Conservation (phyloP, 2,329 filamentous ascomycete genomes). For the Aspergillus sp. region DNA sequence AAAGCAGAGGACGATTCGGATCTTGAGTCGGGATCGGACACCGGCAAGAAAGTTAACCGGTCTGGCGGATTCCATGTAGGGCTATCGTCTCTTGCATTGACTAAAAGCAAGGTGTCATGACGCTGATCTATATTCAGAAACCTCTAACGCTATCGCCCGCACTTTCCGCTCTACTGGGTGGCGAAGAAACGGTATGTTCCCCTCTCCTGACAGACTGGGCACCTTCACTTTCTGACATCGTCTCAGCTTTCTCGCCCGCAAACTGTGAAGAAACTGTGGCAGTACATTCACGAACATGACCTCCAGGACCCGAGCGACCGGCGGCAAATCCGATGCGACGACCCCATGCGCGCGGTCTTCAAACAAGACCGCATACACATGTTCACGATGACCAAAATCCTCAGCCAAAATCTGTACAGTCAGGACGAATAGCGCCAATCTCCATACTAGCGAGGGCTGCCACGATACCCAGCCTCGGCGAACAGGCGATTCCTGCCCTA, state of each 20-base stretch:
- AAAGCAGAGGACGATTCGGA: constrained; percentile 80
- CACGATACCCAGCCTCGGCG: constrained; percentile 8
- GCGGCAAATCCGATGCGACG: constrained; percentile 90
- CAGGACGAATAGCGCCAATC: constrained; percentile 62
- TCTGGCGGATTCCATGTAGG: constrained; percentile 85
- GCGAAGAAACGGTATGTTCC: constrained; percentile 43
- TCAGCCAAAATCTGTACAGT: constrained; percentile 85
- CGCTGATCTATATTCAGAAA: constrained; percentile 35
- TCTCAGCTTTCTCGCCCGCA: constrained; percentile 83
- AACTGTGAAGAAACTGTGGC: constrained; percentile 95
- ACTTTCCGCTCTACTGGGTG: constrained; percentile 45
- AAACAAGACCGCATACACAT: constrained; percentile 90
- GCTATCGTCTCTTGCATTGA: background rate
- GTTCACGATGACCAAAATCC: constrained; percentile 99
- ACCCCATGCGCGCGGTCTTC: constrained; percentile 87
- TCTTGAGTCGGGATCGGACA: constrained; percentile 61
- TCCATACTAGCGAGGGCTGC: constrained; percentile 15
- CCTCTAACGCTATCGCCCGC: constrained; percentile 47
- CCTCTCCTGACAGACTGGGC: background rate
- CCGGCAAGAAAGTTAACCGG: constrained; percentile 64
- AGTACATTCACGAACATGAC: constrained; percentile 83
- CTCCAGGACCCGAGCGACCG: constrained; percentile 91
- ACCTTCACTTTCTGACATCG: constrained; percentile 18
- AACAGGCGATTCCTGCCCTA: constrained; percentile 3
- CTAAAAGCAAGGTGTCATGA: background rate